Evolutionary conservation across 768 basidiomycete species (phyloP).

Genomic region (Leucogyrophana mollusca): DNA sequence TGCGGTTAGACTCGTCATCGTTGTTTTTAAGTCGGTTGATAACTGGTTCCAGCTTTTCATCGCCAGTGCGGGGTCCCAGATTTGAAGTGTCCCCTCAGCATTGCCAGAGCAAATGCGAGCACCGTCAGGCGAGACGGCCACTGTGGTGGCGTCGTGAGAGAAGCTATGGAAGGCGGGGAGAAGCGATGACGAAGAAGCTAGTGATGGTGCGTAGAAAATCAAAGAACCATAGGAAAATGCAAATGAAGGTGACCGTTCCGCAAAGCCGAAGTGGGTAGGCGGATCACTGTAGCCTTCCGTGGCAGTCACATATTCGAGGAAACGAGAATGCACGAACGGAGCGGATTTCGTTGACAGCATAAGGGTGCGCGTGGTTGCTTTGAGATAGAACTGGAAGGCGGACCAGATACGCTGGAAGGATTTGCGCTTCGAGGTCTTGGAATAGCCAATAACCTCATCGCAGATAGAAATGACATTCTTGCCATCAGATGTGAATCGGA

Average conservation of each 20-base stretch:
- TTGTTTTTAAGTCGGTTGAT: not conserved
- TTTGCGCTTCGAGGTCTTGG: constrained; percentile 4
- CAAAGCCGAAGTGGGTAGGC: constrained; percentile 2
- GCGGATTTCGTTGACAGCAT: constrained; percentile 1
- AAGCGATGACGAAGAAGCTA: not conserved
- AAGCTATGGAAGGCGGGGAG: not conserved
- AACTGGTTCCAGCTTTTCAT: constrained; percentile 8
- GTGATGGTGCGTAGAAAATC: constrained; percentile 2
- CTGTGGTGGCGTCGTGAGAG: not conserved
- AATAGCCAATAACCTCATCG: constrained; percentile 8
- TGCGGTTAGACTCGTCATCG: not conserved
- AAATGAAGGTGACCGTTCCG: constrained; percentile 8
- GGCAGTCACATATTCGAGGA: no score
- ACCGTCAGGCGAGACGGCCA: constrained; percentile 10
- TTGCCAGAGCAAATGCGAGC: not conserved
- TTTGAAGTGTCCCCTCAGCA: constrained; percentile 6
- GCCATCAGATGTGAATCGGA: constrained; percentile 13
- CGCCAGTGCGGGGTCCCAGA: constrained; percentile 9
- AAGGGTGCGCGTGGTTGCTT: not conserved
- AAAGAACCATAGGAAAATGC: not conserved
- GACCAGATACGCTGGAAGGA: constrained; percentile 4
- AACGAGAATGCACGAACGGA: constrained; percentile 8
- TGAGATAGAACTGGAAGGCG: not conserved
- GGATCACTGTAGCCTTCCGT: no score
- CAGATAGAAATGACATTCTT: constrained; percentile 8